Evolutionary conservation across 495 filamentous ascomycete species (phyloP), one percentile per base, ranked within the genome.

Genomic region (Daldinia loculata): DNA sequence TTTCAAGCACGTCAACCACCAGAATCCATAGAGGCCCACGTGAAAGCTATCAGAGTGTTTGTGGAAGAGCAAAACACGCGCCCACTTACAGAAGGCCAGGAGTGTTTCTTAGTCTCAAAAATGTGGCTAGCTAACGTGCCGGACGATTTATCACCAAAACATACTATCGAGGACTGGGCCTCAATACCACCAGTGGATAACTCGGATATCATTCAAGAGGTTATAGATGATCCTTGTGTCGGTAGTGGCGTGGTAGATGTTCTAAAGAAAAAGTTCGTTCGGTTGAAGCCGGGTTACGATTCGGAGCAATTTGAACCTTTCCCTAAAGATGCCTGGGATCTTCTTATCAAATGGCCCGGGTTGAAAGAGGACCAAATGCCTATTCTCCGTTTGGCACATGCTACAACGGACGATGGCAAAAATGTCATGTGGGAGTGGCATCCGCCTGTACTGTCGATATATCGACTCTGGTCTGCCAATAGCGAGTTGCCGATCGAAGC

Each of bases 401-500:
- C 70, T 52, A 93, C 89, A 30, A 85, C 84, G 43, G 84, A 86
- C 2, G 81, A 86, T 43, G 84, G 85, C 15, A 78, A 86, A 26
- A 94, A 97, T 61, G 76, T 97, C 8, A 85, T 91, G 74, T 95
- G 91, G 71, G 95, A 99, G 77, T 83, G 92, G 34, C 87, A 94
- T 72, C 96, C 94, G 19, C 93, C 92, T 1, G 85, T 97, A 22
- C 92, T 97, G 80, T 94, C 90, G 1, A 86, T 99, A 48, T 87
- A 96, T 70, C 93, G 94, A 68, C 82, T 98, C 9, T 86, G 87
- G 70, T 83, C 84, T 19, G 77, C 81, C n/a, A 84, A 78, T 8
- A 87, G 82, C 60, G 77, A 78, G n/a, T 74, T 84, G 17, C 80
- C 85, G n/a, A 86, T 90, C 5, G 82, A 84, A 14, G 84, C 89